phyloP scores from a whole-genome alignment of 768 basidiomycete species.

The Flagelloscypha sp. region DNA sequence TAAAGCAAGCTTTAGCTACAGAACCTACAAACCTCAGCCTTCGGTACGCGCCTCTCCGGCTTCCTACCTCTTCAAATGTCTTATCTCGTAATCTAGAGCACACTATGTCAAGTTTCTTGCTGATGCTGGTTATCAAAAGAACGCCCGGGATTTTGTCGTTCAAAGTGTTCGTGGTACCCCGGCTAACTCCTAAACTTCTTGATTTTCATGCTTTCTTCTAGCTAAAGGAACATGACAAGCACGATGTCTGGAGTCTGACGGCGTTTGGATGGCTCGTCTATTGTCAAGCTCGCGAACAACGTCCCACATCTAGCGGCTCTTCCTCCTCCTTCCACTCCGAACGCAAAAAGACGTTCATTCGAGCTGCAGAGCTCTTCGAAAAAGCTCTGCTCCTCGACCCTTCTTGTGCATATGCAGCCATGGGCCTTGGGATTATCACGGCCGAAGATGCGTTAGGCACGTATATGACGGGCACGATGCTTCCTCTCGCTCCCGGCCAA shows the following conservation, averaged over 20 bases:
- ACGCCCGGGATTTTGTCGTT: no score
- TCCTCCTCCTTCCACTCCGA: slow-evolving; percentile 50
- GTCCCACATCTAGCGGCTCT: slow-evolving; percentile 49
- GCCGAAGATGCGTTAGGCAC: slow-evolving; percentile 86
- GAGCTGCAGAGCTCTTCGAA: slow-evolving; percentile 87
- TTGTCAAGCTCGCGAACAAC: slow-evolving; percentile 75
- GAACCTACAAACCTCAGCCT: slow-evolving; percentile 75
- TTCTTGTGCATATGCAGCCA: slow-evolving; percentile 85
- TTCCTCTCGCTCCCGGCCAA: slow-evolving; percentile 31
- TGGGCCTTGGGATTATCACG: slow-evolving; percentile 88
- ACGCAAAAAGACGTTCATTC: slow-evolving; percentile 66
- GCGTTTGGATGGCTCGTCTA: slow-evolving; percentile 85
- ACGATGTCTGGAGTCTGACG: slow-evolving; percentile 88
- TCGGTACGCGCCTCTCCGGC: slow-evolving; percentile 91
- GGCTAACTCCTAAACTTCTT: no score
- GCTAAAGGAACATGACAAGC: slow-evolving; percentile 75
- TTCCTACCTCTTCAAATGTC: slow-evolving; percentile 80
- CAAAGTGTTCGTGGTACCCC: no score
- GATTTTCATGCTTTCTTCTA: no score
- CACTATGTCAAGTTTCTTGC: no score
- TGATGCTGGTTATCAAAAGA: no score
- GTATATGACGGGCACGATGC: slow-evolving; percentile 45
- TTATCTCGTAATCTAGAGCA: slow-evolving; percentile 61
- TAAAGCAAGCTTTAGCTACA: slow-evolving; percentile 83
- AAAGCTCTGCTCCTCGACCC: slow-evolving; percentile 83